Conservation (phyloP, 83 land plant genomes). For the Diphasiastrum complanatum region DNA sequence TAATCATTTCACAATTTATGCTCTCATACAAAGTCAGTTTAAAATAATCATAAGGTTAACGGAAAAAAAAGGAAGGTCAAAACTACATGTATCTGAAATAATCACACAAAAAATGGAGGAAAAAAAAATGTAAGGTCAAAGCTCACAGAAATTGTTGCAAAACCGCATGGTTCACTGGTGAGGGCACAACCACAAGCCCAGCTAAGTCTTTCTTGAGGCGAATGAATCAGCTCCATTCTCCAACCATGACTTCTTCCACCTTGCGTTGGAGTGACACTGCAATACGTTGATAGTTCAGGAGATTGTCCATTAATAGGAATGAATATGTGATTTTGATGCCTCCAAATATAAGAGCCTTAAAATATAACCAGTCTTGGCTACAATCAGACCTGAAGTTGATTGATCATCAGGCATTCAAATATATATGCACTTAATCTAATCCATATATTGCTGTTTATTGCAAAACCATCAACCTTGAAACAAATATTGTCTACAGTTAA, state of each 20-base stretch:
- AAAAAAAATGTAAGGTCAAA: not conserved
- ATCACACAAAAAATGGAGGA: not conserved
- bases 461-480: too few species aligned
- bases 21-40: too few species aligned
- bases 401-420: too few species aligned
- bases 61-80: not conserved
- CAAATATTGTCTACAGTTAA: not conserved
- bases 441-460: too few species aligned
- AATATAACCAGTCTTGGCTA: too few species aligned
- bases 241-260: conserved; percentile 25
- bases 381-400: too few species aligned
- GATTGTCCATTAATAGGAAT: too few species aligned
- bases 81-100: not conserved
- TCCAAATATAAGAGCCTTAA: too few species aligned
- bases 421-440: too few species aligned
- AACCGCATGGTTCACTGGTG: conserved; percentile 15
- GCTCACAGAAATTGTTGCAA: conserved; percentile 18
- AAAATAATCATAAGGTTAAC: not conserved
- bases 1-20: too few species aligned
- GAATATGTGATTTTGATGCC: too few species aligned
- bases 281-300: too few species aligned
- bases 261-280: conserved; percentile 21
- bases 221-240: conserved; percentile 20
- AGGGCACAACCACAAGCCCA: conserved; percentile 21
- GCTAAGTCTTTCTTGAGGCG: conserved; percentile 18